A percentile compares a stretch with the other conserved stretches of the same genome.
Conservation (phyloP, 2,329 filamentous ascomycete genomes). For the Alternaria incomplexa region DNA sequence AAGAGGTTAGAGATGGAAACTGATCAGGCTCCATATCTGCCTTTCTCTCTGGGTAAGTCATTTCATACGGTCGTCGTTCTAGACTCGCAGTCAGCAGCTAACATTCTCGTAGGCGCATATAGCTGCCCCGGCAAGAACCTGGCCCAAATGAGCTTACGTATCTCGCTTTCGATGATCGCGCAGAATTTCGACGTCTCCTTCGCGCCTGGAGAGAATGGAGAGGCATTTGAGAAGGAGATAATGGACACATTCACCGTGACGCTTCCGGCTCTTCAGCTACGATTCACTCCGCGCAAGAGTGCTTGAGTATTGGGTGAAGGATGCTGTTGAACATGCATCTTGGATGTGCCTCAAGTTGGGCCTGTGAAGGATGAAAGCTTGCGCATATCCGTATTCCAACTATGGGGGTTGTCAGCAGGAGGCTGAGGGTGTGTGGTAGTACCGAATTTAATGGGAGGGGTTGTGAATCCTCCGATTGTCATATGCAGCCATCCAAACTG, state of each 20-base stretch:
- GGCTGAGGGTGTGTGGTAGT: background rate
- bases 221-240: constrained; percentile 24
- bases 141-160: constrained; percentile 20
- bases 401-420: background rate
- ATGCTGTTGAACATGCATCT: background rate
- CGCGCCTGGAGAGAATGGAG: constrained; percentile 23
- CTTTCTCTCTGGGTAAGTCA: constrained; percentile 19
- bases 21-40: constrained; percentile 22
- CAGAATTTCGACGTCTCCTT: constrained; percentile 22
- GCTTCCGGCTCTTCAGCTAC: constrained; percentile 35
- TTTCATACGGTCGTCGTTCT: background rate
- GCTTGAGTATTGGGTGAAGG: background rate
- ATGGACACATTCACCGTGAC: constrained; percentile 30
- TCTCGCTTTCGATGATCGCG: constrained; percentile 16
- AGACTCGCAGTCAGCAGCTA: background rate
- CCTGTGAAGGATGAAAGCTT: background rate
- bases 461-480: background rate
- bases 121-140: constrained; percentile 26
- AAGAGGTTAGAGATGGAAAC: constrained; percentile 21
- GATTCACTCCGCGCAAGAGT: constrained; percentile 22
- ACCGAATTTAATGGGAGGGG: background rate
- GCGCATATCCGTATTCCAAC: background rate
- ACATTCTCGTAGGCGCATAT: constrained; percentile 16
- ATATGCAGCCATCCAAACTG: background rate
- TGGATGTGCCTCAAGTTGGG: background rate